Evolutionary conservation across 139 green algal species (phyloP).

Genomic region (Coelastrella sp.): DNA sequence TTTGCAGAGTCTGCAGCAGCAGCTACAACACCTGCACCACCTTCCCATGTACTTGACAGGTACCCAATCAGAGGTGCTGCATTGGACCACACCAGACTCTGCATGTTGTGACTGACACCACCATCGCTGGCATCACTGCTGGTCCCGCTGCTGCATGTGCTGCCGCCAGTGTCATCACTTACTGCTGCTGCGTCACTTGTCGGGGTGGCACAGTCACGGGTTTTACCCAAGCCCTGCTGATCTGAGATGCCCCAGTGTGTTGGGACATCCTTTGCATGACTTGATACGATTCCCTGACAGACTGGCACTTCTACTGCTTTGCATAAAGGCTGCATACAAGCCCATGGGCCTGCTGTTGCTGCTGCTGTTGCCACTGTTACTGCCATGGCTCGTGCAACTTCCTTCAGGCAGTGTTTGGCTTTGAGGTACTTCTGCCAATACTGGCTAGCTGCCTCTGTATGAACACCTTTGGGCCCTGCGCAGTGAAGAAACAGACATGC

Average conservation of each 20-base stretch:
- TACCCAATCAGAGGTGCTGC: background rate
- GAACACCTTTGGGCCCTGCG: conserved; percentile 19
- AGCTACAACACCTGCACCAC: background rate
- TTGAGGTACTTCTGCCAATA: conserved; percentile 45
- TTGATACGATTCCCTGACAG: background rate
- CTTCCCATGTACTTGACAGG: conserved; percentile 13
- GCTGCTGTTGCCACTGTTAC: conserved; percentile 22
- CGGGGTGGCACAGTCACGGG: too few relatives aligned
- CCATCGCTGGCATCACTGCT: background rate
- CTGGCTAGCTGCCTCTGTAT: background rate
- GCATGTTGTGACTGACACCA: too few relatives aligned
- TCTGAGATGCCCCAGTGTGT: too few relatives aligned
- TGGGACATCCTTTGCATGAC: background rate
- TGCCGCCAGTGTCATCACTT: background rate
- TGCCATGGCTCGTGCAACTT: background rate
- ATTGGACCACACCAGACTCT: background rate
- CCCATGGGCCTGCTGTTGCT: background rate
- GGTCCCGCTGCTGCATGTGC: conserved; percentile 12
- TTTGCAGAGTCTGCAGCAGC: background rate
- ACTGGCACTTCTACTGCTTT: too few relatives aligned
- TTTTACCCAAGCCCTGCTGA: too few relatives aligned
- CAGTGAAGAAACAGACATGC: too few relatives aligned
- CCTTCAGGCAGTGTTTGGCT: background rate
- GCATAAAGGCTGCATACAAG: too few relatives aligned
- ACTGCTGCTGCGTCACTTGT: background rate